Evolutionary conservation across 257 asterid genomes (phyloP).

Genomic region (Penstemon davidsonii): DNA sequence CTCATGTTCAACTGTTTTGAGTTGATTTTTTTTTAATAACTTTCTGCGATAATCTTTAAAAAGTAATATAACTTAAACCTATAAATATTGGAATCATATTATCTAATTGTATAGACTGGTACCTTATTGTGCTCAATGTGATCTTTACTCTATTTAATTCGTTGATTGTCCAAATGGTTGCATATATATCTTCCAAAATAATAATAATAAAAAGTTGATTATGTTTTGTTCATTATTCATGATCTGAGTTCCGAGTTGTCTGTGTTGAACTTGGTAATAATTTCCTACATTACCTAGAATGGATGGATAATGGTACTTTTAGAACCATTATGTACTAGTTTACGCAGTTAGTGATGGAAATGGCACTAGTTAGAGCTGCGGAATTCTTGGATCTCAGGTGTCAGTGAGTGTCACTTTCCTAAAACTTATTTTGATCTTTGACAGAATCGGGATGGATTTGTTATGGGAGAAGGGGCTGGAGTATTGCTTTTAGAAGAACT

Average conservation of each 20-base stretch:
- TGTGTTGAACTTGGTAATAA: neutral
- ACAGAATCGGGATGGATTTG: slow-evolving; percentile 96
- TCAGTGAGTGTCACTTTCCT: neutral
- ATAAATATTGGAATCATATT: neutral
- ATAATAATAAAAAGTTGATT: neutral
- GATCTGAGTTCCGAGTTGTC: slow-evolving; percentile 15
- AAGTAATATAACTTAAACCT: neutral
- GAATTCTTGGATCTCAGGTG: slow-evolving; percentile 1
- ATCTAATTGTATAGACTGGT: neutral
- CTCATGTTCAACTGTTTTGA: neutral
- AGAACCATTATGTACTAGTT: neutral
- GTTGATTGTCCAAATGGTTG: slow-evolving; percentile 10
- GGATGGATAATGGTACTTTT: neutral
- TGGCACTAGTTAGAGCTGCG: slow-evolving; percentile 12
- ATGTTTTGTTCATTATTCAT: slow-evolving; percentile 5
- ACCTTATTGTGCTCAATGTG: slow-evolving; percentile 9
- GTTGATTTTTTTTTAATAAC: neutral
- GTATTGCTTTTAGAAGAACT: slow-evolving; percentile 93
- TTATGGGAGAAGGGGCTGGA: slow-evolving; percentile 99
- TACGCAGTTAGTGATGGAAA: slow-evolving; percentile 9
- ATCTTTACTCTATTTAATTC: slow-evolving; percentile 13
- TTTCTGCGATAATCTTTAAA: neutral
- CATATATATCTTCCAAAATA: slow-evolving; percentile 3
- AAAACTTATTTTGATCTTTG: slow-evolving; percentile 20
- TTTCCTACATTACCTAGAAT: neutral